These are phyloP conservation scores for Neurospora sp. DNA, from an alignment of 495 filamentous ascomycete genomes.

Conservation along the genomic window DNA sequence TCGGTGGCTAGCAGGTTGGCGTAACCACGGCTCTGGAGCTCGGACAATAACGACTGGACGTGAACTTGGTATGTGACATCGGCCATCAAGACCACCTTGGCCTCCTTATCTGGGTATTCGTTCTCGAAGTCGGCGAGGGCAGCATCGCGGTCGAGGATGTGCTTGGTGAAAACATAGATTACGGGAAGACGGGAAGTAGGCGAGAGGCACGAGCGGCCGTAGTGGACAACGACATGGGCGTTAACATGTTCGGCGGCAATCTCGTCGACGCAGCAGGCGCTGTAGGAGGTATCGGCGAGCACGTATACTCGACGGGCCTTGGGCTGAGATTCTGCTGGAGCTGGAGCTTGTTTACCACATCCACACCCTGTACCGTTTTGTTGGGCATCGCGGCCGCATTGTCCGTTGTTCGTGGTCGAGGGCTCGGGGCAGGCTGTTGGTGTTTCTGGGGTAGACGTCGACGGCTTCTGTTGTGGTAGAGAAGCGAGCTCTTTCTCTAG, in stretches of 20 bases:
- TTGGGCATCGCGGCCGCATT: neutral
- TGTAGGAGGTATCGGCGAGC: slow-evolving; percentile 92
- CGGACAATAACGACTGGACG: slow-evolving; percentile 41
- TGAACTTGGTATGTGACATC: slow-evolving; percentile 79
- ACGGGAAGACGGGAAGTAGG: slow-evolving; percentile 84
- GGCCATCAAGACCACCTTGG: slow-evolving; percentile 73
- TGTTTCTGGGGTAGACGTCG: neutral
- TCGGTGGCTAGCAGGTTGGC: slow-evolving; percentile 55
- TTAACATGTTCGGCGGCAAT: slow-evolving; percentile 90
- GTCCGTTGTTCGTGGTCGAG: neutral
- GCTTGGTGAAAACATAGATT: slow-evolving; percentile 81
- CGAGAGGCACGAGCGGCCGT: slow-evolving; percentile 83
- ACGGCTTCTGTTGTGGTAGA: neutral
- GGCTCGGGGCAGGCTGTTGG: neutral
- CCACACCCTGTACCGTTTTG: neutral
- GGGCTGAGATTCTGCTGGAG: slow-evolving; percentile 3
- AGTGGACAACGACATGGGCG: slow-evolving; percentile 89
- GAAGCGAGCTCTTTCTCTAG: slow-evolving; percentile 48
- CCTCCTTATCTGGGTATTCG: slow-evolving; percentile 50
- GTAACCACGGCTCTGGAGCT: slow-evolving; percentile 54
- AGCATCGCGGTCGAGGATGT: slow-evolving; percentile 47
- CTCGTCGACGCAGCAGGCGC: slow-evolving; percentile 94
- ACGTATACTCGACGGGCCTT: slow-evolving; percentile 50
- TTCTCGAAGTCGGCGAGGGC: slow-evolving; percentile 53
- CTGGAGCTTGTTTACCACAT: neutral